Conservation (phyloP, 2,329 filamentous ascomycete genomes). For the Xylaria sp. region DNA sequence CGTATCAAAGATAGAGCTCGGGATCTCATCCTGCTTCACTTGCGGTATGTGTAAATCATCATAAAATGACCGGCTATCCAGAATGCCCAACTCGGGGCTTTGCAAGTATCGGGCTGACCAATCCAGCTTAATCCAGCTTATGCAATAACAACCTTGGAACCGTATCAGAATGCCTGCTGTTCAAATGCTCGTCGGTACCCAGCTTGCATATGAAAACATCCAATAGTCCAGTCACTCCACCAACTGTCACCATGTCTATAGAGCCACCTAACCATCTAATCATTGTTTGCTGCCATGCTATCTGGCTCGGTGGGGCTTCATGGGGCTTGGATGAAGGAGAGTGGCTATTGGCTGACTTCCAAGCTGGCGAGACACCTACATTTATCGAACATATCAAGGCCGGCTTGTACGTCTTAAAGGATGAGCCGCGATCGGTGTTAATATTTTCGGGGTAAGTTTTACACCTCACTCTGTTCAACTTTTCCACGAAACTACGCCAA, state of each 20-base stretch:
- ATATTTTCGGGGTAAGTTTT: conserved; percentile 76
- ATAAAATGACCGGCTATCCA: not conserved
- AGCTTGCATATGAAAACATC: not conserved
- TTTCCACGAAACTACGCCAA: not conserved
- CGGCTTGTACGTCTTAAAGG: conserved; percentile 65
- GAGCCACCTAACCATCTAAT: conserved; percentile 65
- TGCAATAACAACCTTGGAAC: conserved; percentile 7
- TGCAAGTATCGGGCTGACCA: conserved; percentile 28
- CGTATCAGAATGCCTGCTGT: not conserved
- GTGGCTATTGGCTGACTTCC: conserved; percentile 82
- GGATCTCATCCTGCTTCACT: not conserved
- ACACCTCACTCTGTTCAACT: conserved; percentile 20
- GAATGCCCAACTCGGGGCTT: not conserved
- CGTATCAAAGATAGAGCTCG: not conserved
- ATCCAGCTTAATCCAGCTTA: not conserved
- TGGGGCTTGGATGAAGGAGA: conserved; percentile 66
- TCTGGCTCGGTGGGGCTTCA: conserved; percentile 72
- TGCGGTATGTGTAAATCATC: not conserved
- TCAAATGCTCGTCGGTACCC: not conserved
- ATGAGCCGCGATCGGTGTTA: conserved; percentile 63
- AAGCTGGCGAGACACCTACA: conserved; percentile 79
- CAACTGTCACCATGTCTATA: conserved; percentile 15
- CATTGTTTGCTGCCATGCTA: conserved; percentile 85
- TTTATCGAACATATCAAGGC: conserved; percentile 80
- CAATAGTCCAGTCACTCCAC: conserved; percentile 7